Evolutionary conservation across 306 rosid species (phyloP), one percentile per base, ranked within the genome.

Genomic region (Carpinus fangiana): DNA sequence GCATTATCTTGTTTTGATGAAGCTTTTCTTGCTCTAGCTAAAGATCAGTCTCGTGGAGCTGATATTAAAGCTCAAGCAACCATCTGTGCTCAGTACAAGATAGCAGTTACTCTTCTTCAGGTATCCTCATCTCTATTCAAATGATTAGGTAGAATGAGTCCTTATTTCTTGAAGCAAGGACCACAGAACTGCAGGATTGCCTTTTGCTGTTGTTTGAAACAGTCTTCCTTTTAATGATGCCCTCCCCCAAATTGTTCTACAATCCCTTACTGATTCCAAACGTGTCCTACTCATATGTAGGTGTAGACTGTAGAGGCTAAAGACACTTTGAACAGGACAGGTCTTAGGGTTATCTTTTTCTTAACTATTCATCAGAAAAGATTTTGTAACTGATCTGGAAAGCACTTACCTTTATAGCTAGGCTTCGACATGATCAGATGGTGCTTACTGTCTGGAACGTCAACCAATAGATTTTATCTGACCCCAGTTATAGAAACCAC

Each of bases 21-120:
- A 88, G 88, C 98, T 85, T 96, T 96, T 81, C 92, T 93, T 72
- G 93, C 99, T 57, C 83, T 93, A 73, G 99, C 99, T 46, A 96
- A 91, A 87, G 99, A 96, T 76, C 86, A 89, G 77, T 96, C 99
- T 82, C 94, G 97, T 54, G 99, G 98, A 81, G 92, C 89, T 88
- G 98, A 96, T 88, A 93, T 96, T 75, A 96, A 96, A 84, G 92
- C 99, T 28, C 99, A 96, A 82, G 97, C 98, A 62, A 93, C 99
- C 86, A 96, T 93, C 69, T 91, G 94, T 88, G 99, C 99, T 60
- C 99, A 96, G 81, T 96, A 96, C 86, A 96, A 96, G 93, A 86
- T 91, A 81, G 89, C 99, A 36, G 98, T 96, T 70, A 91, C 92
- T 81, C 97, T 96, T 80, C 98, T 96, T 73, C 91, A 77, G 98